Evolutionary conservation across 2,329 filamentous ascomycete genomes (phyloP), one percentile per base, ranked within the genome.

Genomic region (Aspergillus brasiliensis): DNA sequence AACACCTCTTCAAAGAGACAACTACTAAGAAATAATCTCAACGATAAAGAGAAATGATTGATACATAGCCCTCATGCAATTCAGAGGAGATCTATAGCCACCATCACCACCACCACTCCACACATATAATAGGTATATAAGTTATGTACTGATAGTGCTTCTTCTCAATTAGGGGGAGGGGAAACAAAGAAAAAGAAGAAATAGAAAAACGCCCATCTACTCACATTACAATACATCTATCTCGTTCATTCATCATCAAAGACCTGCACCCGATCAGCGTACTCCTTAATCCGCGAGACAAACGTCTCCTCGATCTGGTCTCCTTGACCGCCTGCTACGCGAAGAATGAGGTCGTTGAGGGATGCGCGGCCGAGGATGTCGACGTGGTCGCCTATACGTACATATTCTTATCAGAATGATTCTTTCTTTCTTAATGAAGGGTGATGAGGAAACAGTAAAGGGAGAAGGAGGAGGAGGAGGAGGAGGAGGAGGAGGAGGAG

Each of bases 351-450:
- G 75, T 99, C 95, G 70, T 99, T 99, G 25, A 99, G 82, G 31
- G 87, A 92, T 66, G 92, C 88, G 28, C 95, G 83, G 1, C 95
- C 95, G 2, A 99, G 82, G 60, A 99, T 99, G 73, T 99, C 95
- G 53, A 99, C 95, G 72, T 99, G 95, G 72, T 99, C 95, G 13
- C 92, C 93, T 62, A 84, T 87, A 61, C 54, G n/a, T n/a, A n/a
- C n/a, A n/a, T n/a, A n/a, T n/a, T 53, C 51, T 17, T 11, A 8
- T 48, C 52, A 52, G 59, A 55, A 47, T 51, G 15, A 19, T 15
- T 25, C 40, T 25, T n/a, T 1, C 8, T n/a, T n/a, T n/a, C n/a
- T n/a, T n/a, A n/a, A n/a, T n/a, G 4, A 37, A 10, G 17, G 37
- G 17, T 42, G 34, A 4, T 15, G n/a, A 47, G 11, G 19, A 11